phyloP scores from a whole-genome alignment of 768 basidiomycete genomes.

The Russula virescens region DNA sequence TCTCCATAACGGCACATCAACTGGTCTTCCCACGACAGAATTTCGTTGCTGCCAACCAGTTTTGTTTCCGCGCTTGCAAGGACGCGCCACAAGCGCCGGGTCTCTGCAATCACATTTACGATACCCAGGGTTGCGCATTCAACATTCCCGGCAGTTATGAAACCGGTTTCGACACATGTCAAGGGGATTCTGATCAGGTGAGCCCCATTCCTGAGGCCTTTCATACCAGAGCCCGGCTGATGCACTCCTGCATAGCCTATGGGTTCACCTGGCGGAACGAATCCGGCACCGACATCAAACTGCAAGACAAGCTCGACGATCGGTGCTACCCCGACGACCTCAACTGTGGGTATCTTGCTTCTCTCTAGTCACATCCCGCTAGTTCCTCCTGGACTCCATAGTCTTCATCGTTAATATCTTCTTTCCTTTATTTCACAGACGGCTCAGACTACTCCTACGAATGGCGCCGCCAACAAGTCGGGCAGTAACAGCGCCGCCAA shows the following conservation, averaged over 20 bases:
- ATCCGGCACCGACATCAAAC: conserved; percentile 52
- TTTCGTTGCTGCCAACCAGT: conserved; percentile 52
- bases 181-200: conserved; percentile 48
- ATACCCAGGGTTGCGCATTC: conserved; percentile 53
- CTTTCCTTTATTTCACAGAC: not conserved
- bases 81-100: conserved; percentile 43
- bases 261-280: conserved; percentile 64
- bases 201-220: conserved; percentile 9
- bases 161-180: conserved; percentile 39
- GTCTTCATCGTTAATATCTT: not conserved
- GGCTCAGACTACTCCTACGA: not conserved
- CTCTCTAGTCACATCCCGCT: not conserved
- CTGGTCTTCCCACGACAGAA: conserved; percentile 36
- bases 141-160: conserved; percentile 51
- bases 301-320: conserved; percentile 53
- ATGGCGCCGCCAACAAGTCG: not conserved
- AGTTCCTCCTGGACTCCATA: not conserved
- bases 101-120: conserved; percentile 57
- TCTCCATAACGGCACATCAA: conserved; percentile 2
- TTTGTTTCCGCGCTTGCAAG: conserved; percentile 71
- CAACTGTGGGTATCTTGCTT: conserved; percentile 2
- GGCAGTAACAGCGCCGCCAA: not conserved
- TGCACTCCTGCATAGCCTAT: conserved; percentile 39
- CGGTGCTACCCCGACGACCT: conserved; percentile 20
- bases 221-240: not conserved